Conservation (phyloP, 192 early-diverging fungal genomes). For the Mycoemilia scoparia region DNA sequence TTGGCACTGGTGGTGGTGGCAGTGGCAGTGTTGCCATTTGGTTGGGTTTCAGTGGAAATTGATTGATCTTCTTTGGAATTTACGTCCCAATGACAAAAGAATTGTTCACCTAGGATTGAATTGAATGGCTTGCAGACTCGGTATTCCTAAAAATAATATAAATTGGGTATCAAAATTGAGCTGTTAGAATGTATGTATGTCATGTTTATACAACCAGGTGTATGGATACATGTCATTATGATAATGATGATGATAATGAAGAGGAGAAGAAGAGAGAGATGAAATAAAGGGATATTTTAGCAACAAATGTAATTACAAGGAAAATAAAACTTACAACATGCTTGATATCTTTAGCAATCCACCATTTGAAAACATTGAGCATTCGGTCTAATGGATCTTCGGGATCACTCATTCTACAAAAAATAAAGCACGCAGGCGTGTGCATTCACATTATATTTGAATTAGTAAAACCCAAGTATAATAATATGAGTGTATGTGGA, state of each 20-base stretch:
- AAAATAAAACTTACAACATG: no score
- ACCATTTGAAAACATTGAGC: no score
- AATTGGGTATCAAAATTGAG: no score
- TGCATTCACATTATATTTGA: neutral
- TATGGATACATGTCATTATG: no score
- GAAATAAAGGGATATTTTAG: no score
- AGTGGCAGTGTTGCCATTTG: slow-evolving; percentile 17
- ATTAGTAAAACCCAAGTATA: slow-evolving; percentile 1
- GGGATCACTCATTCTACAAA: slow-evolving; percentile 1
- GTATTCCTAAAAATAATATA: slow-evolving; percentile 28
- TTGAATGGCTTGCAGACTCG: slow-evolving; percentile 42
- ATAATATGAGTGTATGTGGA: no score
- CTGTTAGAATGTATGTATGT: no score
- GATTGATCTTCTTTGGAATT: neutral
- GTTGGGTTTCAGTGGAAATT: neutral
- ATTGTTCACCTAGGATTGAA: slow-evolving; percentile 37
- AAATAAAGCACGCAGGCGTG: slow-evolving; percentile 1
- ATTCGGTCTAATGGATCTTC: slow-evolving; percentile 5
- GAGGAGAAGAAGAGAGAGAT: no score
- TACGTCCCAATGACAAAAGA: slow-evolving; percentile 35
- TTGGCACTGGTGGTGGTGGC: slow-evolving; percentile 11
- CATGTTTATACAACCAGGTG: no score
- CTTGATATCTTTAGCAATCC: no score
- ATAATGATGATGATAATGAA: no score
- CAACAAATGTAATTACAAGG: no score